Evolutionary conservation across 306 rosid species (phyloP), one percentile per base, ranked within the genome.

Genomic region (Trifolium subterraneum): DNA sequence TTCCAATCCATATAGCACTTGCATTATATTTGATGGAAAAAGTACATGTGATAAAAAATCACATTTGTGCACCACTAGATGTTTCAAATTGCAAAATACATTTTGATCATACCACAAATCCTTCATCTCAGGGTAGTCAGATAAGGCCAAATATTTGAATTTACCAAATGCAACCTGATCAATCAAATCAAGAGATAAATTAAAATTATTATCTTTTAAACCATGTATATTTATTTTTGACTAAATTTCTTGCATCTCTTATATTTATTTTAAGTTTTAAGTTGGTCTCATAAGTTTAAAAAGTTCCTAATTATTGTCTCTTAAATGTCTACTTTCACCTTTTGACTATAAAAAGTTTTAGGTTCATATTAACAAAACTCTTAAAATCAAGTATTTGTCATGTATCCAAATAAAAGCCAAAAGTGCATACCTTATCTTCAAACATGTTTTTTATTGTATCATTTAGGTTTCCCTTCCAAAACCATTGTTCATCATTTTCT

Each of bases 31-130:
- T 31, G 63, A 69, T 10, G 74, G 11, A 33, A 69, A 33, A 69
- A 69, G 63, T 35, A 70, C 23, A 31, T 70, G 5, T 20, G 75
- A 31, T 35, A 69, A 69, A 18, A 69, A 69, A 39, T 64, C 52
- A 39, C 70, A 64, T 41, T 11, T 11, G 22, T 64, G 1, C 10
- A 64, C 70, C 33, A 64, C 52, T 20, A 65, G 35, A 20, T 25
- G 20, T 39, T 39, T 65, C 70, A 65, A 39, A 65, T 41, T 65
- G 70, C 35, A 2, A 41, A 65, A 65, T 11, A 65, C 1, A 5
- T 39, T 41, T 10, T 12, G 12, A 12, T 65, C 35, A 20, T 65
- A 39, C 70, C 70, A 65, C 51, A 20, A 11, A 10, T 65, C 35
- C 19, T 39, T 65, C 3, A 65, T 10, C 70, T 65, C 70, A 2